phyloP scores from a whole-genome alignment of 306 rosid genomes.

The Argentina anserina region DNA sequence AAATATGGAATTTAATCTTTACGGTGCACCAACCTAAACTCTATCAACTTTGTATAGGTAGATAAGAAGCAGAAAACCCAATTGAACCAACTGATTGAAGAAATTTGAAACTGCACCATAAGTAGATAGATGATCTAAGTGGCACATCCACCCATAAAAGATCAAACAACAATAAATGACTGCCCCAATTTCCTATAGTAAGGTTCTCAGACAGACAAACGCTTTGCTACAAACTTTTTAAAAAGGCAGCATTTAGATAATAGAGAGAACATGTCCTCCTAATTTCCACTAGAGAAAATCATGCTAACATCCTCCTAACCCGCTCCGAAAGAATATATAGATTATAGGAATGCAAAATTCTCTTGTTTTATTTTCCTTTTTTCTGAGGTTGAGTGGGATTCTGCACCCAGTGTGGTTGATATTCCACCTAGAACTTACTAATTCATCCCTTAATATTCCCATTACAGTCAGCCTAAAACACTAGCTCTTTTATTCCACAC shows the following conservation, averaged over 20 bases:
- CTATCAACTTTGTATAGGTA: not conserved
- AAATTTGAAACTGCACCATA: not conserved
- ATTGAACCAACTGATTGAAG: not conserved
- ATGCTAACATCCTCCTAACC: not conserved
- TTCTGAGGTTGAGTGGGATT: not conserved
- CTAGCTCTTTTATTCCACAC: conserved; percentile 6
- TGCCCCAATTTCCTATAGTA: not conserved
- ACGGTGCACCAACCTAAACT: not conserved
- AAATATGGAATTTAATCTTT: conserved; percentile 6
- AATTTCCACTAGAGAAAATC: not conserved
- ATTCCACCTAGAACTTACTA: conserved; percentile 25
- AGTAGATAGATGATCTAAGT: not conserved
- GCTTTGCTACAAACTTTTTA: not conserved
- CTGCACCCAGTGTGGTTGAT: conserved; percentile 2
- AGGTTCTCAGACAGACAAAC: not conserved
- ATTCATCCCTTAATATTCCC: conserved; percentile 13
- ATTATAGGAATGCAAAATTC: not conserved
- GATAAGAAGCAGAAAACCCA: not conserved
- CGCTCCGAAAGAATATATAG: not conserved
- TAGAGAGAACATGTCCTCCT: not conserved
- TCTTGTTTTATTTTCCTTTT: not conserved
- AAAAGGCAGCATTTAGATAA: not conserved
- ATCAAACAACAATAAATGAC: not conserved
- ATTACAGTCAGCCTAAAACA: conserved; percentile 9
- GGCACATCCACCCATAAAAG: not conserved